Evolutionary conservation across 805 yeast genomes (phyloP), one percentile per base, ranked within the genome.

Genomic region (Nakazawaea holstii): DNA sequence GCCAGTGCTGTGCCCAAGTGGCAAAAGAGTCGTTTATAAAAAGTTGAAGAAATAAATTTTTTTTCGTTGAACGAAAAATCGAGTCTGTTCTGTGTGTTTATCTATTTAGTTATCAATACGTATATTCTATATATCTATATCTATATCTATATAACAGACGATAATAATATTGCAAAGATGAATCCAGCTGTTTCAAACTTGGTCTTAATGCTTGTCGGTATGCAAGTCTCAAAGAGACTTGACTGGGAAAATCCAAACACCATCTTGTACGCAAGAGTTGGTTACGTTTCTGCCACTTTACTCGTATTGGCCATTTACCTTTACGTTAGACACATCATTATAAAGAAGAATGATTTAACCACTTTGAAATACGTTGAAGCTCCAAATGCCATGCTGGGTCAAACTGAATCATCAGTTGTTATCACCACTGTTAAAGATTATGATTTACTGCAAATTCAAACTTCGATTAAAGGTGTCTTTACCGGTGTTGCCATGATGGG

Each of bases 401-500:
- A 81, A 64, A 66, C 84, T 50, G 90, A 81, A 62, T 73, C 79
- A 52, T 80, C 79, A 67, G 77, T 90, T 52, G 86, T 87, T 53
- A 87, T 92, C 55, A 89, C 97, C 55, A 92, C 98, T 45, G 89
- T 90, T 55, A 88, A 82, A 74, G 97, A 94, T 59, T 94, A 94
- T 74, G 99, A 94, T 69, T 78, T 91, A 66, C 77, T 82, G 63
- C 97, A 92, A 73, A 77, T 92, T 52, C 82, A 87, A 67, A 52
- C 79, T 45, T 82, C 89, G 51, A 77, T 91, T 68, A 89, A 87
- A 70, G 80, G 95, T 54, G 79, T 89, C 56, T 82, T 84, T 76
- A 87, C 95, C 53, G 86, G 95, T 54, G 64, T 91, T 57, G 97
- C 95, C 59, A 89, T 94, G 96, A 91, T 94, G 91, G 95, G 85